phyloP scores from a whole-genome alignment of 495 filamentous ascomycete species.

The Podospora tetraspora region DNA sequence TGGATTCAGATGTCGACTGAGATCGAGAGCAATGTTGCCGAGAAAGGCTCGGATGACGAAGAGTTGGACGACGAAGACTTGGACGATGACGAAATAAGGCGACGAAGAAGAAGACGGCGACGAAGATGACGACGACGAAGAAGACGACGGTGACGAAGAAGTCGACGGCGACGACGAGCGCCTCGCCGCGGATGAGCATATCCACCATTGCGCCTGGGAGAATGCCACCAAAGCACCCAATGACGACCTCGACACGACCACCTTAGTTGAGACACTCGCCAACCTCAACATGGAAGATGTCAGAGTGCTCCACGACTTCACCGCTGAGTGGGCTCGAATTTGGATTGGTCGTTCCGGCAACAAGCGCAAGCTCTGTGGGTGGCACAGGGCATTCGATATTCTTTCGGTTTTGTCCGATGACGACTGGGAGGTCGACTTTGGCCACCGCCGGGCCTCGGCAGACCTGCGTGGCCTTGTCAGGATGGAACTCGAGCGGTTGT shows the following conservation, averaged over 20 bases:
- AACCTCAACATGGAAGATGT: neutral
- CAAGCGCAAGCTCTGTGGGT: neutral
- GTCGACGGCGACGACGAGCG: neutral
- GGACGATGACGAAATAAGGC: neutral
- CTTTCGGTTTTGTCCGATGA: neutral
- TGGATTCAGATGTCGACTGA: neutral
- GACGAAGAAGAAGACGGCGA: no score
- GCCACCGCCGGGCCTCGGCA: no score
- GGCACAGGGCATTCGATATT: neutral
- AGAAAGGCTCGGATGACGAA: neutral
- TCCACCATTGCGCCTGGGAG: neutral
- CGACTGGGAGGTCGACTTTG: neutral
- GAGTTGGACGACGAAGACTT: neutral
- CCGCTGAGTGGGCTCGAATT: neutral
- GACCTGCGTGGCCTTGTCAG: no score
- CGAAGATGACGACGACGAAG: neutral
- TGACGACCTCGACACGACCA: neutral
- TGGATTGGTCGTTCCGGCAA: neutral
- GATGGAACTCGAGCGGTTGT: no score
- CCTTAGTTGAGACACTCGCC: neutral
- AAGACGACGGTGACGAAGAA: neutral
- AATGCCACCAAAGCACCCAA: neutral
- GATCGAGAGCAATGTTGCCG: neutral
- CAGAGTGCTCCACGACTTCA: neutral
- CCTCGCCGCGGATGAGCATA: neutral